A percentile compares a stretch with the other conserved stretches of the same genome.
Conservation (phyloP, 306 rosid genomes). For the Canavalia ensiformis region DNA sequence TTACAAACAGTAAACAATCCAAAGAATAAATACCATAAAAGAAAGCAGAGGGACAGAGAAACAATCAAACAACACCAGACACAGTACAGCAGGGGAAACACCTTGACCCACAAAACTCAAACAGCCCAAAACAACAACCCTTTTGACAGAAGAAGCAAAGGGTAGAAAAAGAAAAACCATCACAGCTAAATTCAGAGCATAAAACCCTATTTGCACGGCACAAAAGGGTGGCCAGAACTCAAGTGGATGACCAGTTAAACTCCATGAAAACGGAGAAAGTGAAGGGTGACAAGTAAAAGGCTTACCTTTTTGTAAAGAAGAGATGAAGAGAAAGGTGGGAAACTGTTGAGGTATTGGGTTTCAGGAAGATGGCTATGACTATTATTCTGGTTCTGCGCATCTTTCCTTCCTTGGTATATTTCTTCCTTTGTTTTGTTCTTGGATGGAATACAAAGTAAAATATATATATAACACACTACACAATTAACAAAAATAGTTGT, state of each 20-base stretch:
- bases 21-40: conserved; percentile 30
- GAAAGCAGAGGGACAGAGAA: conserved; percentile 1
- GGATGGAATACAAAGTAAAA: not conserved
- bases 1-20: conserved; percentile 27
- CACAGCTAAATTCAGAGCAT: conserved; percentile 34
- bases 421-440: not conserved
- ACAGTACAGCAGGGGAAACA: conserved; percentile 35
- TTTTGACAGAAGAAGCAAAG: conserved; percentile 31
- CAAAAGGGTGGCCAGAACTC: conserved; percentile 37
- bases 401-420: not conserved
- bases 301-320: conserved; percentile 47
- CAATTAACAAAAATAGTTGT: not conserved
- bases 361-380: conserved; percentile 44
- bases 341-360: conserved; percentile 42
- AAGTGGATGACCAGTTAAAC: conserved; percentile 32
- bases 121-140: conserved; percentile 11
- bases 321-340: conserved; percentile 30
- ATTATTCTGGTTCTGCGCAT: conserved; percentile 25
- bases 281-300: conserved; percentile 12
- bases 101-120: conserved; percentile 10
- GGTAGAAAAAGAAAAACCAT: not conserved
- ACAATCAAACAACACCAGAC: conserved; percentile 28
- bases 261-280: conserved; percentile 36
- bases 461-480: not conserved
- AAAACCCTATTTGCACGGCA: conserved; percentile 50